Conservation (phyloP, 2,329 filamentous ascomycete genomes). For the Biscogniauxia sp. region DNA sequence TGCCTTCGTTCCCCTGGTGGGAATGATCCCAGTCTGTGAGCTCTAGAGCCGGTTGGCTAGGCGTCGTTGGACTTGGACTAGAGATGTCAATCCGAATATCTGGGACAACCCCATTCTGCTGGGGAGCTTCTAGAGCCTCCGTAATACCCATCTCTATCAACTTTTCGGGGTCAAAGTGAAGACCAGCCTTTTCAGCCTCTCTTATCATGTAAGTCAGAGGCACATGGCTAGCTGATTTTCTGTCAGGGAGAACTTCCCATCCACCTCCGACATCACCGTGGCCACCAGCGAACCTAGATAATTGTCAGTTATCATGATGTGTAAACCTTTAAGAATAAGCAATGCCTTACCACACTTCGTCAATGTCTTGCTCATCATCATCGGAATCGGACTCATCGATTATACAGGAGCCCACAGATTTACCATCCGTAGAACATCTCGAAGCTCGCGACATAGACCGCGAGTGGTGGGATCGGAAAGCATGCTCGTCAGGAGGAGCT, state of each 20-base stretch:
- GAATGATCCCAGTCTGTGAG: constrained; percentile 16
- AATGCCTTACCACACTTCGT: constrained; percentile 62
- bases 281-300: constrained; percentile 63
- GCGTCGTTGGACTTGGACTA: constrained; percentile 19
- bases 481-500: constrained; percentile 25
- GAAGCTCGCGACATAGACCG: constrained; percentile 32
- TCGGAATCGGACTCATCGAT: constrained; percentile 41
- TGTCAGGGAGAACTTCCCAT: constrained; percentile 57
- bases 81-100: constrained; percentile 36
- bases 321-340: not conserved
- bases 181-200: constrained; percentile 62
- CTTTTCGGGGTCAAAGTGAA: constrained; percentile 68
- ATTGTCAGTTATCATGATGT: constrained; percentile 3
- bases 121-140: constrained; percentile 36
- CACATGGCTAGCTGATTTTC: constrained; percentile 65
- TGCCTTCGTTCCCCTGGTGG: constrained; percentile 6
- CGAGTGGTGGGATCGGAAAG: constrained; percentile 31
- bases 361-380: constrained; percentile 65
- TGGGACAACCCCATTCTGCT: constrained; percentile 20
- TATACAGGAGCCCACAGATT: constrained; percentile 32
- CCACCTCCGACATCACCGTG: constrained; percentile 80
- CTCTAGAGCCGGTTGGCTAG: constrained; percentile 3
- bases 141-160: constrained; percentile 64
- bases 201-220: constrained; percentile 70
- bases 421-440: constrained; percentile 22